Evolutionary conservation across 768 basidiomycete species (phyloP).

Genomic region (Psilocybe azurescens): DNA sequence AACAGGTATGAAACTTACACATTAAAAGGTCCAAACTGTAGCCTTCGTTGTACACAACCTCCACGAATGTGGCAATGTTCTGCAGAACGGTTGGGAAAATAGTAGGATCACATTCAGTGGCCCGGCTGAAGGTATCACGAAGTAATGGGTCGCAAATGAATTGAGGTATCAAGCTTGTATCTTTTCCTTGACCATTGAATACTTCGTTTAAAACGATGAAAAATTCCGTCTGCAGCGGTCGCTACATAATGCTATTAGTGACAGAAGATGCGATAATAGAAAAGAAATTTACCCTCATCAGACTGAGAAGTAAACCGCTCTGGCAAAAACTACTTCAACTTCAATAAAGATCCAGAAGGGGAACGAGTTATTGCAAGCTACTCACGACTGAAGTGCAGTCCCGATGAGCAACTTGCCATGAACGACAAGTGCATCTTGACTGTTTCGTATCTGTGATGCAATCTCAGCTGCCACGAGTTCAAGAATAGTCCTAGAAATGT

Average conservation of each 20-base stretch:
- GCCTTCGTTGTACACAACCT: constrained; percentile 58
- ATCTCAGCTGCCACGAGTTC: constrained; percentile 57
- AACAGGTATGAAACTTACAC: constrained; percentile 43
- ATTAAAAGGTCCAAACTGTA: constrained; percentile 59
- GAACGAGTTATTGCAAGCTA: constrained; percentile 2
- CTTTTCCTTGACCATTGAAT: constrained; percentile 40
- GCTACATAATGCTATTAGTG: constrained; percentile 36
- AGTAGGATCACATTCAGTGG: constrained; percentile 53
- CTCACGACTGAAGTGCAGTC: constrained; percentile 53
- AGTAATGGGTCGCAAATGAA: constrained; percentile 54
- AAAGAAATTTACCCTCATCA: constrained; percentile 55
- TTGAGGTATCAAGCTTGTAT: constrained; percentile 29
- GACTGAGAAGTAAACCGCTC: constrained; percentile 58
- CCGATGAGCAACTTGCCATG: constrained; percentile 65
- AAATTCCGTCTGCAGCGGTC: constrained; percentile 48
- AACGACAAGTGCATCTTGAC: constrained; percentile 61
- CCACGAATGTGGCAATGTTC: constrained; percentile 63
- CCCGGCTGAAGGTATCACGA: constrained; percentile 57
- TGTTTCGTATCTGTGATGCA: constrained; percentile 48
- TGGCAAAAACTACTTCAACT: constrained; percentile 51
- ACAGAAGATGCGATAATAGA: constrained; percentile 3
- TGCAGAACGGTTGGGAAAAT: constrained; percentile 57
- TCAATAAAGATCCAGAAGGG: not conserved
- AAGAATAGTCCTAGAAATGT: constrained; percentile 50
- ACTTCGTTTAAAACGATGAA: constrained; percentile 60